Percentiles rank a stretch among this genome's conserved stretches.
phyloP scores from a whole-genome alignment of 441 rosid genomes.

The Corymbia citriodora region DNA sequence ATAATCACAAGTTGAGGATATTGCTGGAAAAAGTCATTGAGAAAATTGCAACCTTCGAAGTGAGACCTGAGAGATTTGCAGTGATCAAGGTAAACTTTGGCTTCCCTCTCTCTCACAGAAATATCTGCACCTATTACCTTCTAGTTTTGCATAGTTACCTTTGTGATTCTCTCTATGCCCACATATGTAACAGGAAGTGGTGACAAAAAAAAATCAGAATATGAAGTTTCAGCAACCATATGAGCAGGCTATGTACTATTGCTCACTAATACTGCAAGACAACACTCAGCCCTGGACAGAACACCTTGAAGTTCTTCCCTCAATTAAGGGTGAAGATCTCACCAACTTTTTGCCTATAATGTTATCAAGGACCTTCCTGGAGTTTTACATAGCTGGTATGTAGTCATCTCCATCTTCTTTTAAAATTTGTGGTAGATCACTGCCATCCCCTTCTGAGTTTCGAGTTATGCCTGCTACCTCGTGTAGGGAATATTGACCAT shows the following conservation, averaged over 20 bases:
- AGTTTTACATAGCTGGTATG: conserved; percentile 80
- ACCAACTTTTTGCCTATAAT: conserved; percentile 51
- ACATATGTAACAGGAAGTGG: conserved; percentile 44
- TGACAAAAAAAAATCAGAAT: conserved; percentile 56
- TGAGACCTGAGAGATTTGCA: conserved; percentile 68
- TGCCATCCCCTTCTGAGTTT: neutral
- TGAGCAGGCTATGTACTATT: conserved; percentile 66
- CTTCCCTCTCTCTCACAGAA: neutral
- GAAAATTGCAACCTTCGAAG: conserved; percentile 69
- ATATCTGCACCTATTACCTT: neutral
- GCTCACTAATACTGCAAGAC: conserved; percentile 57
- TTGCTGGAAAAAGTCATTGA: conserved; percentile 58
- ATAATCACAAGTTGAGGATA: conserved; percentile 74
- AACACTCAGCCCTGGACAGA: conserved; percentile 68
- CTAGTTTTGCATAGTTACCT: neutral
- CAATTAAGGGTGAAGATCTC: conserved; percentile 53
- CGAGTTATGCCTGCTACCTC: neutral
- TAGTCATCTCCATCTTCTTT: neutral
- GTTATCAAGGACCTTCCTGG: conserved; percentile 68
- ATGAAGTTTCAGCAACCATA: conserved; percentile 69
- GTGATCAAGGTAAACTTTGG: conserved; percentile 67
- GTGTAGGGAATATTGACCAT: conserved; percentile 60
- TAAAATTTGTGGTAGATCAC: neutral
- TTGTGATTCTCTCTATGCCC: neutral
- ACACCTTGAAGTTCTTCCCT: conserved; percentile 57